A percentile compares a stretch with the other conserved stretches of the same genome.
Evolutionary conservation across 75 land plant species (phyloP).

Genomic region (Gnetum montanum): DNA sequence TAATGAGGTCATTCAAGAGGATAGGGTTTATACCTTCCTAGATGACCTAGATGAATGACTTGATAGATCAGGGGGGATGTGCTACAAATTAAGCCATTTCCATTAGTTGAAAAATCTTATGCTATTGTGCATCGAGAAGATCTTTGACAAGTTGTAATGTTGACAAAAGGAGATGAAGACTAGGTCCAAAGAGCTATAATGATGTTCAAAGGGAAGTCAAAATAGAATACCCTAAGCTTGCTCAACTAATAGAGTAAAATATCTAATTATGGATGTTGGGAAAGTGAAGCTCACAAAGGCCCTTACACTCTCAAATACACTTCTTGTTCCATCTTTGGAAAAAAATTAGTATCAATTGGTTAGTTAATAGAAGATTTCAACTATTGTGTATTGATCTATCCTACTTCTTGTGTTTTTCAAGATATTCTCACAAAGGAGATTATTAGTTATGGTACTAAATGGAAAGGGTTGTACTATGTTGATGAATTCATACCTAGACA

Average conservation of each 20-base stretch:
- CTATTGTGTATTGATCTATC: conserved; percentile 10
- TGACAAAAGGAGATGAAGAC: background rate
- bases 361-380: conserved; percentile 10
- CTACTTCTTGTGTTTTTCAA: conserved; percentile 14
- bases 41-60: conserved; percentile 15
- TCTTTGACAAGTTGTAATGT: conserved; percentile 6
- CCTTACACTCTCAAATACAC: conserved; percentile 4
- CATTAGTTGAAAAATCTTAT: conserved; percentile 10
- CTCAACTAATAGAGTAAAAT: conserved; percentile 19
- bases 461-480: conserved; percentile 21
- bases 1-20: conserved; percentile 3
- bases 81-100: conserved; percentile 8
- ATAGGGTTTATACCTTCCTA: conserved; percentile 9
- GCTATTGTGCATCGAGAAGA: conserved; percentile 9
- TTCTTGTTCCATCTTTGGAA: background rate
- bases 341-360: conserved; percentile 11
- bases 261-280: conserved; percentile 13
- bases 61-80: conserved; percentile 7
- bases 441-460: conserved; percentile 29
- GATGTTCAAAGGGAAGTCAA: background rate
- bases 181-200: background rate
- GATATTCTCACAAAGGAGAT: conserved; percentile 31
- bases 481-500: conserved; percentile 11
- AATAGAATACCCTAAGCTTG: too few species aligned
- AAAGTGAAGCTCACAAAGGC: conserved; percentile 9